Percentiles rank a stretch among this genome's conserved stretches.
Conservation (phyloP, 192 early-diverging fungal species). For the Backusella westeae region DNA sequence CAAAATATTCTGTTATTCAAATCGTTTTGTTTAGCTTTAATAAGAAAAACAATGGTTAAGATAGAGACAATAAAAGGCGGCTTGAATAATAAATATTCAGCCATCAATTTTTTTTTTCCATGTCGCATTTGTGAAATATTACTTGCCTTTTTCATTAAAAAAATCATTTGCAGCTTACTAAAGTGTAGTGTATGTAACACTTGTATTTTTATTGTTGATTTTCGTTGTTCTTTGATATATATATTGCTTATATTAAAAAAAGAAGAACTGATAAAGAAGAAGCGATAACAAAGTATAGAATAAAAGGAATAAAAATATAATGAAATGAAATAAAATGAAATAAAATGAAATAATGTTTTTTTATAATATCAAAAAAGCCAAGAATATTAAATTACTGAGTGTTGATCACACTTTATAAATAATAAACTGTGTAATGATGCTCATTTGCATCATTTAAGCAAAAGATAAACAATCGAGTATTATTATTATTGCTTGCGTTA, state of each 20-base stretch:
- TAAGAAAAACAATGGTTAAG: neutral
- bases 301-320: neutral
- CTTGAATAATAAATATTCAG: neutral
- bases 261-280: no score
- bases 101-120: neutral
- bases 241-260: no score
- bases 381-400: neutral
- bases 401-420: neutral
- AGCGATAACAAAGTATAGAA: neutral
- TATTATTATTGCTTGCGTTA: no score
- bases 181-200: neutral
- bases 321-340: neutral
- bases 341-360: neutral
- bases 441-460: neutral
- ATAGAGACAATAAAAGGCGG: neutral
- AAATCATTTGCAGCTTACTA: neutral
- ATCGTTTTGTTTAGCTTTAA: neutral
- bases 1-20: neutral
- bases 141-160: neutral
- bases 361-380: neutral
- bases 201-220: neutral
- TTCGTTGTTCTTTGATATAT: neutral
- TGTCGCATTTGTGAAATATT: neutral
- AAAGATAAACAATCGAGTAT: neutral
- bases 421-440: neutral